Evolutionary conservation across 208 protist genomes (phyloP).

Genomic region (Trypanosoma caninum): DNA sequence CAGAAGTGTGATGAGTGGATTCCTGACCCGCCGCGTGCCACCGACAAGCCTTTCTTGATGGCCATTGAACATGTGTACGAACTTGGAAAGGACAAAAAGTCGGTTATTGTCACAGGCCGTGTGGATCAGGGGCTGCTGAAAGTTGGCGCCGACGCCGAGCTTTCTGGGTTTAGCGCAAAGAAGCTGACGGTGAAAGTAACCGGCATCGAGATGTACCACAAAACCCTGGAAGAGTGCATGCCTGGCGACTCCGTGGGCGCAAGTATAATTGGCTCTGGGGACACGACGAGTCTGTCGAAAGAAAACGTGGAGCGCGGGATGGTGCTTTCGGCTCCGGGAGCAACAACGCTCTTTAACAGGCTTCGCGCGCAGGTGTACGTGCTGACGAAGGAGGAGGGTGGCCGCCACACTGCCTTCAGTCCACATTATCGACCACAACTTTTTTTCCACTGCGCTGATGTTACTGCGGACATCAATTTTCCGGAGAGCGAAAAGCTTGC

Average conservation of each 20-base stretch:
- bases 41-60: constrained; percentile 98
- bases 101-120: constrained; percentile 95
- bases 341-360: constrained; percentile 92
- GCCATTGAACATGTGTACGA: constrained; percentile 95
- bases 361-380: constrained; percentile 97
- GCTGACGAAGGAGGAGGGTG: constrained; percentile 98
- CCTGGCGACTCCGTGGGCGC: constrained; percentile 98
- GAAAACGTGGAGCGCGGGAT: constrained; percentile 95
- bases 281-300: constrained; percentile 91
- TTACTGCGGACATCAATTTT: constrained; percentile 95
- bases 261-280: constrained; percentile 87
- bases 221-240: constrained; percentile 92
- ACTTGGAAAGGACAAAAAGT: constrained; percentile 91
- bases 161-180: constrained; percentile 92
- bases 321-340: constrained; percentile 93
- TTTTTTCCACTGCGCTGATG: constrained; percentile 97
- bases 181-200: constrained; percentile 88
- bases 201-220: constrained; percentile 97
- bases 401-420: constrained; percentile 97
- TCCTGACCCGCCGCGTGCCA: constrained; percentile 91
- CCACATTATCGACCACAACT: constrained; percentile 97
- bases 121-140: constrained; percentile 94
- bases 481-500: constrained; percentile 77
- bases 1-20: constrained; percentile 94
- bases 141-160: constrained; percentile 94